A percentile compares a stretch with the other conserved stretches of the same genome.
Conservation (phyloP, 163 green algal species). For the Coccomyxa subellipsoidea region DNA sequence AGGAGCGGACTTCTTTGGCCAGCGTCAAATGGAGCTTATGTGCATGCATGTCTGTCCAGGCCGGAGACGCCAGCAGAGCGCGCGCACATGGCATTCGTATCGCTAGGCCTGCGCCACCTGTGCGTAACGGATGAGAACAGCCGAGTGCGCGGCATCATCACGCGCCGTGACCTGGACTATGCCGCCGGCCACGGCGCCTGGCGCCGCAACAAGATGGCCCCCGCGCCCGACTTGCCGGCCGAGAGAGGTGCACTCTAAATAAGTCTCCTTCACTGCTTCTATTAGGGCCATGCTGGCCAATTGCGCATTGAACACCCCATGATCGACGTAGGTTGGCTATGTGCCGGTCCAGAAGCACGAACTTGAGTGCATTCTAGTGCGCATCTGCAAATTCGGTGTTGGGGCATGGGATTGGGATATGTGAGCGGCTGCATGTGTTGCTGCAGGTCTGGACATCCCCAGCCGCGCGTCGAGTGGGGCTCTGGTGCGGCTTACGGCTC, state of each 20-base stretch:
- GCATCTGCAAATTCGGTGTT: neutral
- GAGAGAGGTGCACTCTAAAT: neutral
- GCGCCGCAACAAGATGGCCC: conserved; percentile 19
- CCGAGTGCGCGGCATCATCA: conserved; percentile 85
- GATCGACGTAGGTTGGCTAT: too few relatives aligned
- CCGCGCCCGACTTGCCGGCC: neutral
- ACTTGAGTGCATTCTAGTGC: neutral
- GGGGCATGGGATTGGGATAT: too few relatives aligned
- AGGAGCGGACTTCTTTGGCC: too few relatives aligned
- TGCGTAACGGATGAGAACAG: conserved; percentile 72
- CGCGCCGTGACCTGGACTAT: conserved; percentile 86
- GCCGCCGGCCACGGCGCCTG: conserved; percentile 39
- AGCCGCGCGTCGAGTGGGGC: neutral
- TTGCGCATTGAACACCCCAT: too few relatives aligned
- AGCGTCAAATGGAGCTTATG: too few relatives aligned
- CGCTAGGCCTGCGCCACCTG: conserved; percentile 84
- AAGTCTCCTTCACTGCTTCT: too few relatives aligned
- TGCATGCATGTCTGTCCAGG: too few relatives aligned
- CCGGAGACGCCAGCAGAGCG: conserved; percentile 37
- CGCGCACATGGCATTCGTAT: conserved; percentile 67
- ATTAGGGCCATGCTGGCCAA: too few relatives aligned
- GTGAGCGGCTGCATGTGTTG: too few relatives aligned
- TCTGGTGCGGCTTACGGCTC: neutral
- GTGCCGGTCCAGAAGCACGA: too few relatives aligned
- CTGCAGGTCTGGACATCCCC: neutral